These are phyloP conservation scores for Zizania palustris DNA, from an alignment of 202 grass and related monocot species.

Conservation along the genomic window DNA sequence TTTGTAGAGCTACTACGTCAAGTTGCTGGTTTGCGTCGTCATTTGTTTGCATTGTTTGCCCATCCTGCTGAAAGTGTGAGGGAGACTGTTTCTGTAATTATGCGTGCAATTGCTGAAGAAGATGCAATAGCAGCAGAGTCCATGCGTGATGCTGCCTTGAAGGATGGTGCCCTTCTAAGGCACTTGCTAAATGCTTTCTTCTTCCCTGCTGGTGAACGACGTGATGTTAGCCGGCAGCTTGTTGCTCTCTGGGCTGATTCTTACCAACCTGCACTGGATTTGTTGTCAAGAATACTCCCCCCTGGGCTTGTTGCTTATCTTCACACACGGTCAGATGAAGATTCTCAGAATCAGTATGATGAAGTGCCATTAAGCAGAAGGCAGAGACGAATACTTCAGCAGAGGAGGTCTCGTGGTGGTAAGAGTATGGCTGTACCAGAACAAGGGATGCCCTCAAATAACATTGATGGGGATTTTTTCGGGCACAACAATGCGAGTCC, in stretches of 20 bases:
- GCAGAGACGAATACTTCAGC: constrained; percentile 78
- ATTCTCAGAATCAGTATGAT: constrained; percentile 84
- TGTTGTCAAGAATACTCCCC: constrained; percentile 91
- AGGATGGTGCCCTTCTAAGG: constrained; percentile 96
- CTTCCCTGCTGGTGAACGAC: constrained; percentile 75
- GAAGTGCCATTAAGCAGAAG: constrained; percentile 89
- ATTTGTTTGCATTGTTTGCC: constrained; percentile 94
- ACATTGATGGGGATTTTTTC: constrained; percentile 57
- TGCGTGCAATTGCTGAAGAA: constrained; percentile 99
- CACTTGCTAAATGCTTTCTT: constrained; percentile 98
- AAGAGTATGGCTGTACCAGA: constrained; percentile 61
- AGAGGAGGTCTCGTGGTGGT: constrained; percentile 61
- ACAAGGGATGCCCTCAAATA: constrained; percentile 53
- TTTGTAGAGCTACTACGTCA: constrained; percentile 97
- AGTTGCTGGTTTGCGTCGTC: constrained; percentile 92
- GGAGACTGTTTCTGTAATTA: constrained; percentile 95
- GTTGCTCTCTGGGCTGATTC: constrained; percentile 99
- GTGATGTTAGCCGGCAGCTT: constrained; percentile 94
- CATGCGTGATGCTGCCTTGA: constrained; percentile 97
- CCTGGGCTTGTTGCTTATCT: constrained; percentile 99
- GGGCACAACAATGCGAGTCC: constrained; percentile 39
- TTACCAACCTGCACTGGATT: constrained; percentile 93
- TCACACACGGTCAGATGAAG: constrained; percentile 86
- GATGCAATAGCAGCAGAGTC: constrained; percentile 99
- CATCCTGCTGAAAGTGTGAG: constrained; percentile 94